Base-by-base conservation (phyloP, 192 early-diverging fungal genomes). In the Backusella morwellensis region DNA sequence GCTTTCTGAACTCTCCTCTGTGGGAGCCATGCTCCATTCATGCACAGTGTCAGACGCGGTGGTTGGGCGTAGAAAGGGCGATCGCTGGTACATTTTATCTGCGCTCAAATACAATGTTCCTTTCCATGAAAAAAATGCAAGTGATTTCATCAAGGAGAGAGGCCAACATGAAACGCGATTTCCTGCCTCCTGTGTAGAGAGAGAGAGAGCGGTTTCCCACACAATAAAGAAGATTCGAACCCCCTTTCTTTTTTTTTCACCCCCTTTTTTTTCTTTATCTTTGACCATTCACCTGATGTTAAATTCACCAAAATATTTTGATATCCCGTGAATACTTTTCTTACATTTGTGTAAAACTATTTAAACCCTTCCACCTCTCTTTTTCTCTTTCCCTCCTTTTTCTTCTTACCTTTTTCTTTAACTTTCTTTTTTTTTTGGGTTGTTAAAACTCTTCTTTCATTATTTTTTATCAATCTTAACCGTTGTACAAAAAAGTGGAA, bases 161-260 rank as follows among this genome's bases (percentile, higher is more conserved):
- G 44, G 66, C 73, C 8, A 78, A 78, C 72, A 47, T 78, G 77
- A 73, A 72, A 50, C 70, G 77, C 26, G 72, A 78, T 21, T 78
- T 78, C 66, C 19, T 78, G 1, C 52, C 76, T 75, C 69, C 26
- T 66, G 35, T 66, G 26, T 26, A 40, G 17, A 50, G 47, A 19
- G 47, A 6, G 17, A 4, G n/a, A n/a, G n/a, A n/a, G n/a, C n/a
- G n/a, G 17, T 59, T 59, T 26, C 56, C 56, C 52, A 56, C 52
- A 56, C 52, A 56, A 56, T 21, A 8, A 54, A n/a, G 4, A 21
- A 21, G 9, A 40, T 40, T 40, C 7, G 38, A 40, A 21, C 21
- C 0, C 21, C 52, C n/a, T 50, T 50, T 50, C 15, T 19, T 4
- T 5, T 19, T 19, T 52, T 52, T 52, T 17, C 19, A 1, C 15